Evolutionary conservation across 2,329 filamentous ascomycete genomes (phyloP).

Genomic region (Trichoderma citrinoviride): DNA sequence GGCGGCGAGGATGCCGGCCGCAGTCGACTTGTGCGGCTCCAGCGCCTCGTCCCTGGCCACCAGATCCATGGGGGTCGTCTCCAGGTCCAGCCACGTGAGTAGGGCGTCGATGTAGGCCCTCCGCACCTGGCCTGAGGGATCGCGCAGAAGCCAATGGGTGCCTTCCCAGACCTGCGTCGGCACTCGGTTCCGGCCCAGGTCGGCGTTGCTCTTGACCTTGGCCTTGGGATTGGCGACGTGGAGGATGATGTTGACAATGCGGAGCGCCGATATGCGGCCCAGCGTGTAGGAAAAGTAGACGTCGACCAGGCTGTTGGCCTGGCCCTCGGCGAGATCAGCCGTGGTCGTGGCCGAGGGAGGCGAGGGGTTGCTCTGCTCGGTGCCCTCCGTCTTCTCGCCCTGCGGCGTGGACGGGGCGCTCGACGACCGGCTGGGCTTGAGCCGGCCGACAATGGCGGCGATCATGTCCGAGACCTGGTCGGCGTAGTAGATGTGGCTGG

Average conservation of each 20-base stretch:
- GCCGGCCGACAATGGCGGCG: constrained; percentile 69
- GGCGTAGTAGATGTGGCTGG: constrained; percentile 93
- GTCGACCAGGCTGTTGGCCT: constrained; percentile 44
- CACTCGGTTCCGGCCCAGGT: constrained; percentile 70
- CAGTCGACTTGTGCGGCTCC: constrained; percentile 43
- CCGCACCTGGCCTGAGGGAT: constrained; percentile 73
- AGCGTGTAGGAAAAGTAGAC: constrained; percentile 53
- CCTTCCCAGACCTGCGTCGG: constrained; percentile 88
- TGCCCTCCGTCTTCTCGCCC: constrained; percentile 45
- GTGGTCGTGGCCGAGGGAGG: constrained; percentile 35
- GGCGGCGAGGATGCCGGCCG: constrained; percentile 11
- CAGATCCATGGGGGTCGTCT: constrained; percentile 67
- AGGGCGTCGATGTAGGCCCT: constrained; percentile 83
- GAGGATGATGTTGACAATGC: constrained; percentile 78
- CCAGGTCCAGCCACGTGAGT: constrained; percentile 78
- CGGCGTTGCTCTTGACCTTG: constrained; percentile 56
- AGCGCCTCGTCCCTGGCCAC: constrained; percentile 57
- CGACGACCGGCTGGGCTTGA: constrained; percentile 61
- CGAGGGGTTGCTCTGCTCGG: constrained; percentile 35
- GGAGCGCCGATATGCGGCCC: constrained; percentile 65
- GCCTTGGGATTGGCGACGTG: constrained; percentile 72
- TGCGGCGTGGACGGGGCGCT: constrained; percentile 45
- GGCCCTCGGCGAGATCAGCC: constrained; percentile 44
- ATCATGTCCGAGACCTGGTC: constrained; percentile 97
- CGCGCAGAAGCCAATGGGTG: constrained; percentile 89